Base-by-base conservation (phyloP, 2,329 filamentous ascomycete genomes). In the Ceratocystis variospora region DNA sequence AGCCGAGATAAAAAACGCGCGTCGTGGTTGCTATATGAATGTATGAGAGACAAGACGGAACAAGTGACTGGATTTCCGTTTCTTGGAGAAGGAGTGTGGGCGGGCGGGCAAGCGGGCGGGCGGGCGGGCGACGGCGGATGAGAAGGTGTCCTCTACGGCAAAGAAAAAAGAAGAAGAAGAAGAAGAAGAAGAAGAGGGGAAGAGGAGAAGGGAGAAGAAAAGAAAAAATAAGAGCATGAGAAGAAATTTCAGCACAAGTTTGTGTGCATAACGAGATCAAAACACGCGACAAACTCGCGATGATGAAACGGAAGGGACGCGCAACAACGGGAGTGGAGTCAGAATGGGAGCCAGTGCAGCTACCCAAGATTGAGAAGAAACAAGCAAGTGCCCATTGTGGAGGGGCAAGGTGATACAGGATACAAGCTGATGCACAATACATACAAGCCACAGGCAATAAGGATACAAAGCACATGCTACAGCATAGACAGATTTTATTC, bases 261-360 rank as follows among this genome's bases (percentile, higher is more conserved):
- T 63, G 28, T 25, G 25, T 63, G 59, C n/a, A 33, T 22, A n/a
- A 62, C 12, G 46, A 37, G 19, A 57, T 46, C 50, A 44, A 28
- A 44, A 55, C 33, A 59, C 37, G 48, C 48, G 48, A 59, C 63
- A 59, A 50, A 65, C 41, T 37, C 7, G 19, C 28, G 25, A 64
- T 53, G 44, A 17, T 57, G 45, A 65, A 65, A 65, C 37, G 50
- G 63, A 48, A 65, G 50, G 63, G 45, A 61, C 63, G 63, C 50
- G 12, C 50, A 44, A 50, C 37, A 65, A 65, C 63, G 63, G 37
- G 44, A 28, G 31, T 62, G 33, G 59, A 28, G 33, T 37, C 41
- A 59, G 2, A 59, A 17, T 22, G 46, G 53, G 25, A 31, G 28
- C 53, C 15, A 57, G 15, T 15, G 44, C 31, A n/a, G 28, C 31